Percentiles rank a stretch among this genome's conserved stretches.
Evolutionary conservation across 2,329 filamentous ascomycete genomes (phyloP).

Genomic region (Aspergillus aculeatus): DNA sequence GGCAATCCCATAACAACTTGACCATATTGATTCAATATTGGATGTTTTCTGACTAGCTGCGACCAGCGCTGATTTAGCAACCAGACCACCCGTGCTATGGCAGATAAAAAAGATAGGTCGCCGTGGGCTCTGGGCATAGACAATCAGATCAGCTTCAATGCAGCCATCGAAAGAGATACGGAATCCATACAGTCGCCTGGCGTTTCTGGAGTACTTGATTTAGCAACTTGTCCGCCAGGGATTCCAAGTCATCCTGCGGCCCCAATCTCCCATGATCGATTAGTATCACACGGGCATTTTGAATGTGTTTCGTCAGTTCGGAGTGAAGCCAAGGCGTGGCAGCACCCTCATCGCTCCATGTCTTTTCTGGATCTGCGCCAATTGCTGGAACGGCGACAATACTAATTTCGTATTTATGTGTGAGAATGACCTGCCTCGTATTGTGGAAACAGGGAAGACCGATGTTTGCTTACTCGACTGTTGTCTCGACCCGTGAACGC

Average conservation of each 20-base stretch:
- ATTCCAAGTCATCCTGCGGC: constrained; percentile 28
- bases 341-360: constrained; percentile 26
- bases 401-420: constrained; percentile 15
- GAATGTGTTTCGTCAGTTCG: constrained; percentile 22
- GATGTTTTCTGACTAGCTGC: constrained; percentile 29
- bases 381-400: constrained; percentile 39
- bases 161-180: background rate
- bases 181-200: constrained; percentile 18
- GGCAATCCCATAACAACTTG: constrained; percentile 60
- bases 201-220: constrained; percentile 25
- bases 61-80: constrained; percentile 58
- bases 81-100: constrained; percentile 61
- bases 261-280: constrained; percentile 29
- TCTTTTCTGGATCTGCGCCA: constrained; percentile 30
- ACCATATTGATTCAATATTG: constrained; percentile 43
- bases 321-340: constrained; percentile 28
- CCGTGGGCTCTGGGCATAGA: constrained; percentile 17
- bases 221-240: constrained; percentile 26
- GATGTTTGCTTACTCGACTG: constrained; percentile 28
- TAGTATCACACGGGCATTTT: constrained; percentile 28
- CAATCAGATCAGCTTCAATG: background rate
- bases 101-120: constrained; percentile 61
- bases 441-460: background rate
- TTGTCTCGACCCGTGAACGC: constrained; percentile 1
- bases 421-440: background rate